Evolutionary conservation across 139 green algal genomes (phyloP), one percentile per base, ranked within the genome.

Genomic region (Diplosphaera chodatii): DNA sequence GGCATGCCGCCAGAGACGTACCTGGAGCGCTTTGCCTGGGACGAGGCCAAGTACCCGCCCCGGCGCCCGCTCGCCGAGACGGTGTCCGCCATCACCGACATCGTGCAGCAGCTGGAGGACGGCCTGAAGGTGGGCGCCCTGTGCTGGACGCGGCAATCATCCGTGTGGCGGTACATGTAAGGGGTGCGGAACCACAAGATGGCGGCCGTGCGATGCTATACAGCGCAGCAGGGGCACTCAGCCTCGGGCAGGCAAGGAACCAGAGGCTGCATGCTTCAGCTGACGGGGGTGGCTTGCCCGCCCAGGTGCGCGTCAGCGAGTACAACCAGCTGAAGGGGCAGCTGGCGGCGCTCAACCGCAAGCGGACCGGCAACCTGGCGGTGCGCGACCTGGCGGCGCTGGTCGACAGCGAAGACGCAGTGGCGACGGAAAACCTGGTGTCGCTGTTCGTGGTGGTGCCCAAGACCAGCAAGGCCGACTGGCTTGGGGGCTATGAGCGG

Each of bases 41-140:
- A 99, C 72, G 95, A 98, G 80, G 92, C 93, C 21, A 98, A 98
- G 84, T 97, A 97, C 72, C 94, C 96, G 0, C 71, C 86, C 5
- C 85, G 89, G 16, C 81, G 87, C 4, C 87, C 92, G 0, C 83
- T 98, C 34, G 85, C 85, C 41, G 96, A 99, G 66, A 96, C 87
- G 15, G 86, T 99, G 23, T 80, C 91, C 2, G 91, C 91, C 64
- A 91, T 99, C 40, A 84, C 77, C 4, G 94, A 98, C 55, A 88
- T 81, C 16, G 76, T 98, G 15, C 71, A 75, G 25, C 91, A 90
- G 67, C 80, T 98, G 31, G 95, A 99, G 64, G 95, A 99, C 66
- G 95, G 98, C 69, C 81, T 99, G n/a, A 99, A 99, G 90, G 90
- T 96, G 10, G 10, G 70, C 21, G 67, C 21, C 27, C 27, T 6